A percentile compares a stretch with the other conserved stretches of the same genome.
Conservation (phyloP, 495 filamentous ascomycete genomes). For the Penicillium lagena region DNA sequence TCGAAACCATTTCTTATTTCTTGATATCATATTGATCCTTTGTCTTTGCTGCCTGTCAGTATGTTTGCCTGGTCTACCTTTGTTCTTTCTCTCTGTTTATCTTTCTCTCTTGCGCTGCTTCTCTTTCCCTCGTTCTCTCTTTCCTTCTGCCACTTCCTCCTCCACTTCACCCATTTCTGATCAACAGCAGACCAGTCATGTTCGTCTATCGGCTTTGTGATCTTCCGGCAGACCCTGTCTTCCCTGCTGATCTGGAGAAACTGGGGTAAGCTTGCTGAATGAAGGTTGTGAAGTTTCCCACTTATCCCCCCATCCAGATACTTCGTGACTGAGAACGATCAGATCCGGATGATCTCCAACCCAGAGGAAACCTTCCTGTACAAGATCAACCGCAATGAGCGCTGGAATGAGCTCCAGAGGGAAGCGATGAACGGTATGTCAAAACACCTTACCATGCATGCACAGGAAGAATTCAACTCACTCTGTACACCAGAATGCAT, state of each 20-base stretch:
- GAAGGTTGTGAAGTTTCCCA: background rate
- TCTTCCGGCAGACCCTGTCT: conserved; percentile 66
- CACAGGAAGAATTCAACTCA: no score
- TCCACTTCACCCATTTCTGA: background rate
- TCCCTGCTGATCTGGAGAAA: conserved; percentile 52
- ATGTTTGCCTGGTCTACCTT: background rate
- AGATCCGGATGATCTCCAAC: conserved; percentile 60
- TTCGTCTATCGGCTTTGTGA: conserved; percentile 56
- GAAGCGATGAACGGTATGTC: conserved; percentile 62
- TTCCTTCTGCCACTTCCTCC: background rate
- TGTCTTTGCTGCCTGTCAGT: no score
- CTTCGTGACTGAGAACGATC: conserved; percentile 62
- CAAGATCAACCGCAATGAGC: conserved; percentile 62
- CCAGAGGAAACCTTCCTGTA: conserved; percentile 65
- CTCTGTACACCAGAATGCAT: conserved; percentile 47
- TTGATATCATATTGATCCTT: background rate
- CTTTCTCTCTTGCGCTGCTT: no score
- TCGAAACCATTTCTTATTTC: conserved; percentile 2
- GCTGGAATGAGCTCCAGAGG: conserved; percentile 62
- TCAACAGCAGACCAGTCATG: conserved; percentile 37
- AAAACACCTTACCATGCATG: background rate
- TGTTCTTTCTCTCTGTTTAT: background rate
- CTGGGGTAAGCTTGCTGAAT: conserved; percentile 54
- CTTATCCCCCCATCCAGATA: conserved; percentile 41
- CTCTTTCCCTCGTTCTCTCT: background rate